Evolutionary conservation across 148 eudicot species (phyloP).

Genomic region (Dysphania ambrosioides): DNA sequence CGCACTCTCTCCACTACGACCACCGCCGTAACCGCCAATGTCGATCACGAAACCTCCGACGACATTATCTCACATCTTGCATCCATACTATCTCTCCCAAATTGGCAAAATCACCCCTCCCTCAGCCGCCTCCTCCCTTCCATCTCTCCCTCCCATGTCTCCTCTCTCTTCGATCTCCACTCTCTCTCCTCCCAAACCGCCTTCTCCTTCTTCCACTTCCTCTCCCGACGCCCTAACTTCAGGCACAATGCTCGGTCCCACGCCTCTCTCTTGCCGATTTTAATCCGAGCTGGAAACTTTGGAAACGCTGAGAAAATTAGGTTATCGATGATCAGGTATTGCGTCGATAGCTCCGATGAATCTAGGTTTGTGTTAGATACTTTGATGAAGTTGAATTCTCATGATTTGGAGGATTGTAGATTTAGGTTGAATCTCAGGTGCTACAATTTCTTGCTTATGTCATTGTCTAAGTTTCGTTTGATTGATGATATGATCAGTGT

Average conservation of each 20-base stretch:
- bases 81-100: conserved; percentile 50
- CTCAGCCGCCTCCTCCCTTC: conserved; percentile 44
- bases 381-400: conserved; percentile 45
- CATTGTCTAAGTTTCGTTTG: conserved; percentile 53
- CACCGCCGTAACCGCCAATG: conserved; percentile 11
- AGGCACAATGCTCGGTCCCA: conserved; percentile 41
- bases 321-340: conserved; percentile 52
- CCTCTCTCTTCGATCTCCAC: conserved; percentile 42
- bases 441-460: conserved; percentile 63
- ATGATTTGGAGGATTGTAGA: conserved; percentile 25
- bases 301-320: conserved; percentile 45
- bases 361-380: conserved; percentile 35
- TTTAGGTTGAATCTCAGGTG: conserved; percentile 56
- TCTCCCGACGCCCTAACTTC: conserved; percentile 43
- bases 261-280: conserved; percentile 35
- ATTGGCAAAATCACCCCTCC: conserved; percentile 63
- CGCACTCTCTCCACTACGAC: conserved; percentile 19
- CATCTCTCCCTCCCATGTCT: conserved; percentile 44
- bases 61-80: conserved; percentile 38
- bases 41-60: conserved; percentile 3
- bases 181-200: conserved; percentile 49
- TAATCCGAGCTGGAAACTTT: conserved; percentile 30
- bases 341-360: conserved; percentile 34
- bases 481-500: conserved; percentile 62
- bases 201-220: conserved; percentile 40